A percentile compares a stretch with the other conserved stretches of the same genome.
These are phyloP conservation scores for Botryotinia narcissicola DNA, from an alignment of 2,329 filamentous ascomycete genomes.

Conservation along the genomic window DNA sequence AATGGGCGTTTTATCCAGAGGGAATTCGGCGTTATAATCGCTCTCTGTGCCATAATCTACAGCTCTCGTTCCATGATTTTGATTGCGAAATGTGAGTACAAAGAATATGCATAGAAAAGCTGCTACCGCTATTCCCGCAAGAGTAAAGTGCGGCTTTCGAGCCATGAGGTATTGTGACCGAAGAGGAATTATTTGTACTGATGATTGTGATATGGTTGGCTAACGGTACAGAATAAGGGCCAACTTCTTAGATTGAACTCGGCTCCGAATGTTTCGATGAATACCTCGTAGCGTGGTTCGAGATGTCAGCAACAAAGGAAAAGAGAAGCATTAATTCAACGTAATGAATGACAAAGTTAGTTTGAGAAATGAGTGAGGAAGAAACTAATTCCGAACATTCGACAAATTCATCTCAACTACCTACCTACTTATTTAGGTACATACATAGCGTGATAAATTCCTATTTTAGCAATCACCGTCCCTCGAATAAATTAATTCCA, in stretches of 20 bases:
- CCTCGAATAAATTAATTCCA: slow-evolving; percentile 1
- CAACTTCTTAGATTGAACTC: not conserved
- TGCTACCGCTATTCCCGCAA: slow-evolving; percentile 54
- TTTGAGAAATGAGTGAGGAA: not conserved
- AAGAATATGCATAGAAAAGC: slow-evolving; percentile 60
- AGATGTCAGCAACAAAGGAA: slow-evolving; percentile 1
- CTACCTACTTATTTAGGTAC: not conserved
- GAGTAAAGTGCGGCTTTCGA: slow-evolving; percentile 47
- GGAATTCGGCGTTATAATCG: slow-evolving; percentile 8
- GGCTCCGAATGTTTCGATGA: slow-evolving; percentile 8
- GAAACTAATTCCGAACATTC: not conserved
- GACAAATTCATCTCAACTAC: not conserved
- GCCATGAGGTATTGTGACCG: slow-evolving; percentile 31
- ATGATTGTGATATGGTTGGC: slow-evolving; percentile 3
- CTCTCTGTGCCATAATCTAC: slow-evolving; percentile 24
- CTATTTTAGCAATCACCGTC: not conserved
- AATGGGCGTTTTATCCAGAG: slow-evolving; percentile 25
- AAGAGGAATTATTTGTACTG: not conserved
- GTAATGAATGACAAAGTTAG: not conserved
- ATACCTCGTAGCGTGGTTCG: not conserved
- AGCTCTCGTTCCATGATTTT: slow-evolving; percentile 26
- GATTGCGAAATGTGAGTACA: slow-evolving; percentile 44
- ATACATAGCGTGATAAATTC: not conserved
- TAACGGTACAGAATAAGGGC: not conserved
- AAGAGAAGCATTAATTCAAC: not conserved